These are phyloP conservation scores for Hypomontagnella submonticulosa DNA, from an alignment of 495 filamentous ascomycete genomes.

Conservation along the genomic window DNA sequence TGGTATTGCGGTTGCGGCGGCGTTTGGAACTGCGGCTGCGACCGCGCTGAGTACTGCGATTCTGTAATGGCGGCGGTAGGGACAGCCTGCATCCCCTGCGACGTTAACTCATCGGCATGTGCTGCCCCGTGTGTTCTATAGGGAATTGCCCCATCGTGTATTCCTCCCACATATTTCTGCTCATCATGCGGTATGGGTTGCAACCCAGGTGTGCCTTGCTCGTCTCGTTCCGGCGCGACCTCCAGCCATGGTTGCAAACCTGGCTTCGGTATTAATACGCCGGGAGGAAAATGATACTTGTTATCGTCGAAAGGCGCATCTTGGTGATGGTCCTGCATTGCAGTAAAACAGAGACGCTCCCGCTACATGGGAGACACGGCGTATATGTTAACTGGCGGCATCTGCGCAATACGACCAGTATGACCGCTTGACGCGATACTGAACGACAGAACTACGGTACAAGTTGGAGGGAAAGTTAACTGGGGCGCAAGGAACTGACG, in stretches of 20 bases:
- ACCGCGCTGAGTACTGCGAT: constrained; percentile 1
- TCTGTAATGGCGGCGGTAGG: neutral
- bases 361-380: constrained; percentile 10
- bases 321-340: constrained; percentile 31
- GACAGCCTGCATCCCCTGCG: constrained; percentile 28
- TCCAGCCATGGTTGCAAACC: constrained; percentile 17
- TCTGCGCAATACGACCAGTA: neutral
- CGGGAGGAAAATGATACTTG: constrained; percentile 30
- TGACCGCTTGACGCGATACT: neutral
- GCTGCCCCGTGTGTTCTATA: constrained; percentile 20
- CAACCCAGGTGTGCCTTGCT: constrained; percentile 25
- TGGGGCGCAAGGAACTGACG: neutral
- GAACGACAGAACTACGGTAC: neutral
- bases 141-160: neutral
- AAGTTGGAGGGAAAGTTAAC: neutral
- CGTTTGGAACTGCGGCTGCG: constrained; percentile 8
- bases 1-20: constrained; percentile 7
- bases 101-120: constrained; percentile 19
- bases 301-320: constrained; percentile 30
- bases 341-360: constrained; percentile 11
- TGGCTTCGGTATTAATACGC: constrained; percentile 6
- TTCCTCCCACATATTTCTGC: constrained; percentile 26
- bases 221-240: constrained; percentile 22
- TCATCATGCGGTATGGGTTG: constrained; percentile 23
- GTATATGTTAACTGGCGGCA: neutral